Conservation (phyloP, 257 asterid genomes). For the Solanum pinnatisectum region DNA sequence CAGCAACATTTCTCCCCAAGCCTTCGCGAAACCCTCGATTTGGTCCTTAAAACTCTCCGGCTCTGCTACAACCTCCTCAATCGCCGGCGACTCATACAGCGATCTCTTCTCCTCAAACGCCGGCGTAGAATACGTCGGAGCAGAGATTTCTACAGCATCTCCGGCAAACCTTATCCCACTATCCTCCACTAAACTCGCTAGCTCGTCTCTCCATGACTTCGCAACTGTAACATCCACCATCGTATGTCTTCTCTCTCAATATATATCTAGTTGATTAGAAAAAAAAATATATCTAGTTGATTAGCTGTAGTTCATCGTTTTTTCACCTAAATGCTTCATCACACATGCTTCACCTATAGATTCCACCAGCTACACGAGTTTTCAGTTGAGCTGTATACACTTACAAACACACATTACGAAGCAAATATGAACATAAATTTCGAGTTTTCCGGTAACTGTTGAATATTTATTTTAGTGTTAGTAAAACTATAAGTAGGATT, state of each 20-base stretch:
- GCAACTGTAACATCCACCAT: constrained; percentile 52
- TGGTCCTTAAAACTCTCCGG: constrained; percentile 74
- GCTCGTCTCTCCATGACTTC: constrained; percentile 72
- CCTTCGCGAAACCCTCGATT: constrained; percentile 67
- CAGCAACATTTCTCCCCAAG: constrained; percentile 76
- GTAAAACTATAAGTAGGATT: neutral
- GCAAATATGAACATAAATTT: neutral
- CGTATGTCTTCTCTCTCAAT: neutral
- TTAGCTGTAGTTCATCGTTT: neutral
- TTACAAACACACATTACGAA: neutral
- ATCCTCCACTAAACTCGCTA: constrained; percentile 67
- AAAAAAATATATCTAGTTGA: neutral
- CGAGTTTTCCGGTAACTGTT: neutral
- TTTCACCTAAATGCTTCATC: neutral
- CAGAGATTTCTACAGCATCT: neutral
- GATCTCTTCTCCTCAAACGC: constrained; percentile 17
- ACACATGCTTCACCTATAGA: neutral
- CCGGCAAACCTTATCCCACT: constrained; percentile 35
- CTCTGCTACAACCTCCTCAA: constrained; percentile 13
- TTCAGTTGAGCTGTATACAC: neutral
- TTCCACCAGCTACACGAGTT: neutral
- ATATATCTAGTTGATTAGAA: neutral
- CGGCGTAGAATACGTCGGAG: constrained; percentile 19
- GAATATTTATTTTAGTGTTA: neutral
- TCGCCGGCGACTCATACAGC: constrained; percentile 4